Percentiles rank a stretch among this genome's conserved stretches.
Evolutionary conservation across 2,329 filamentous ascomycete genomes (phyloP).

Genomic region (Aspergillus aculeatus): DNA sequence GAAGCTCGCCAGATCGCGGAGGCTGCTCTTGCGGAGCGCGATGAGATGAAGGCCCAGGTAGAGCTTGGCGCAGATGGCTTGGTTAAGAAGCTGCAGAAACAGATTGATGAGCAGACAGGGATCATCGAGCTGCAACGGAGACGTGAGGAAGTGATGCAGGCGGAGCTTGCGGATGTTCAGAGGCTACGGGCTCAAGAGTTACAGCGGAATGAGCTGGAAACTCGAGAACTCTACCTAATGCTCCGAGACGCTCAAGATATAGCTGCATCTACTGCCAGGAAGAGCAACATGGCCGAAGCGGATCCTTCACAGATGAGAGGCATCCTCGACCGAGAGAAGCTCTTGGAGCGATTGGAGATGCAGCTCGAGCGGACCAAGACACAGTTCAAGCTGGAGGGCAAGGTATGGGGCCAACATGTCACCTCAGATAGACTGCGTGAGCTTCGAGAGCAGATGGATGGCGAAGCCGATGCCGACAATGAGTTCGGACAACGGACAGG

Average conservation of each 20-base stretch:
- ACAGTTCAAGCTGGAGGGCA: slow-evolving; percentile 93
- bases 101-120: slow-evolving; percentile 86
- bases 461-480: slow-evolving; percentile 52
- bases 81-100: slow-evolving; percentile 87
- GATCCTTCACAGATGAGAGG: slow-evolving; percentile 81
- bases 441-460: slow-evolving; percentile 92
- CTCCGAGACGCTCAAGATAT: slow-evolving; percentile 95
- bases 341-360: slow-evolving; percentile 92
- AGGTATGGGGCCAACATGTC: slow-evolving; percentile 80
- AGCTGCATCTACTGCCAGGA: slow-evolving; percentile 80
- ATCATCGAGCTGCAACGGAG: slow-evolving; percentile 87
- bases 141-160: slow-evolving; percentile 83
- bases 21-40: slow-evolving; percentile 90
- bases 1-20: slow-evolving; percentile 92
- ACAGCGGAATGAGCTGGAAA: slow-evolving; percentile 93
- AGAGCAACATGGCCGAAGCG: slow-evolving; percentile 56
- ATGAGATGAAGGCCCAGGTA: slow-evolving; percentile 86
- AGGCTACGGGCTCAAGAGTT: slow-evolving; percentile 83
- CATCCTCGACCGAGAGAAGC: slow-evolving; percentile 84
- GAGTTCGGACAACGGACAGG: slow-evolving; percentile 50
- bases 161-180: slow-evolving; percentile 83
- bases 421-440: slow-evolving; percentile 91
- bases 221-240: slow-evolving; percentile 96
- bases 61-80: slow-evolving; percentile 91
- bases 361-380: slow-evolving; percentile 97